Conservation (phyloP, 345 rosid genomes). For the Linum lewisii region DNA sequence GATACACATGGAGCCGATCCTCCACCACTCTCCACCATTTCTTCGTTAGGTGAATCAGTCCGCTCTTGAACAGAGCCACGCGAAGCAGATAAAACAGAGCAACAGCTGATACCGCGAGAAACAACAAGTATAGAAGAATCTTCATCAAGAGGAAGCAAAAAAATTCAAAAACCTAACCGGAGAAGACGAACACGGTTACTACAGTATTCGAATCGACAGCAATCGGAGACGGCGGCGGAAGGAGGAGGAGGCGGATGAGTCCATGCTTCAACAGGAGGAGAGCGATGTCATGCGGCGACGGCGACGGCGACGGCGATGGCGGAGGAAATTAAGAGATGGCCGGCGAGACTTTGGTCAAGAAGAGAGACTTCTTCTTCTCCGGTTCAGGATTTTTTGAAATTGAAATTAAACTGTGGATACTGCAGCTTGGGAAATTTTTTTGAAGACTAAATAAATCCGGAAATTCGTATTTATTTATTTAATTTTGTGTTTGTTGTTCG, state of each 20-base stretch:
- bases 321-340: not conserved
- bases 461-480: too few species aligned
- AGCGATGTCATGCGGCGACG: not conserved
- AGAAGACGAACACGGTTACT: not conserved
- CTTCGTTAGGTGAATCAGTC: conserved; percentile 40
- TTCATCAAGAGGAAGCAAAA: not conserved
- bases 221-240: not conserved
- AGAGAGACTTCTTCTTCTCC: too few species aligned
- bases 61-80: conserved; percentile 43
- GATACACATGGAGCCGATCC: conserved; percentile 54
- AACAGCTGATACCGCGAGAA: conserved; percentile 1
- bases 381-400: too few species aligned
- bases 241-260: not conserved
- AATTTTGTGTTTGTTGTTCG: too few species aligned
- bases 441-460: too few species aligned
- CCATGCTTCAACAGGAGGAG: not conserved
- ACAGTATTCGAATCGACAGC: not conserved
- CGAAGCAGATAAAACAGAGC: conserved; percentile 14
- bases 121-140: not conserved
- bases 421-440: too few species aligned
- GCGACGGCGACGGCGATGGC: not conserved
- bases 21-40: conserved; percentile 37
- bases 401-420: too few species aligned
- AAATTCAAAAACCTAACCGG: not conserved
- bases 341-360: too few species aligned